Conservation (phyloP, 179 eudicot species). For the Silene coronaria region DNA sequence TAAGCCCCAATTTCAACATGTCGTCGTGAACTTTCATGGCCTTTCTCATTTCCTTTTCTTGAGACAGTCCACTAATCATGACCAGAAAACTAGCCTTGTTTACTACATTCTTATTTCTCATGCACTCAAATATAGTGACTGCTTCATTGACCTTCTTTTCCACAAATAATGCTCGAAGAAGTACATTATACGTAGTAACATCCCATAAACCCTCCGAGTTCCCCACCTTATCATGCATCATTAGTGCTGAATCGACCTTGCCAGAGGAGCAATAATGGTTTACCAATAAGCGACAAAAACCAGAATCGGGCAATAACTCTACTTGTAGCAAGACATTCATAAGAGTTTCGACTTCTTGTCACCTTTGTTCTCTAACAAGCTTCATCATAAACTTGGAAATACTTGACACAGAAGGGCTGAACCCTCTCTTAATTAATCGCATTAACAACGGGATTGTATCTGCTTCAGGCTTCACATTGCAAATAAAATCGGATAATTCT, state of each 20-base stretch:
- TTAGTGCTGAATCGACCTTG: constrained; percentile 48
- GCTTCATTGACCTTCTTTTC: constrained; percentile 54
- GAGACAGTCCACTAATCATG: constrained; percentile 61
- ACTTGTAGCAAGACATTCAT: constrained; percentile 36
- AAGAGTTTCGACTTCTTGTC: constrained; percentile 59
- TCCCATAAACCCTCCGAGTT: constrained; percentile 40
- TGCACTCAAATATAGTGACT: constrained; percentile 50
- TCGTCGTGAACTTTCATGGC: constrained; percentile 88
- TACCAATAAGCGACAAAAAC: constrained; percentile 49
- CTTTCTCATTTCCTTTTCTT: constrained; percentile 56
- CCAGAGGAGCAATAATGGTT: constrained; percentile 47
- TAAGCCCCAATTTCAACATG: constrained; percentile 75
- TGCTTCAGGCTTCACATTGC: constrained; percentile 43
- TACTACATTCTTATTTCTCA: constrained; percentile 45
- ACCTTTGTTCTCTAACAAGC: constrained; percentile 40
- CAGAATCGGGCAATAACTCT: constrained; percentile 45
- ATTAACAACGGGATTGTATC: constrained; percentile 35
- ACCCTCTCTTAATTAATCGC: constrained; percentile 48
- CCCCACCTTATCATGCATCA: constrained; percentile 52
- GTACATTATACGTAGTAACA: constrained; percentile 44
- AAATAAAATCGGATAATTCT: constrained; percentile 45
- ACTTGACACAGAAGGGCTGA: constrained; percentile 32
- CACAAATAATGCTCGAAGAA: constrained; percentile 48
- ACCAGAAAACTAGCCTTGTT: constrained; percentile 54
- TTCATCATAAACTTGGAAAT: constrained; percentile 39